phyloP scores from a whole-genome alignment of 2,329 filamentous ascomycete species.

The Neofusicoccum ribis region DNA sequence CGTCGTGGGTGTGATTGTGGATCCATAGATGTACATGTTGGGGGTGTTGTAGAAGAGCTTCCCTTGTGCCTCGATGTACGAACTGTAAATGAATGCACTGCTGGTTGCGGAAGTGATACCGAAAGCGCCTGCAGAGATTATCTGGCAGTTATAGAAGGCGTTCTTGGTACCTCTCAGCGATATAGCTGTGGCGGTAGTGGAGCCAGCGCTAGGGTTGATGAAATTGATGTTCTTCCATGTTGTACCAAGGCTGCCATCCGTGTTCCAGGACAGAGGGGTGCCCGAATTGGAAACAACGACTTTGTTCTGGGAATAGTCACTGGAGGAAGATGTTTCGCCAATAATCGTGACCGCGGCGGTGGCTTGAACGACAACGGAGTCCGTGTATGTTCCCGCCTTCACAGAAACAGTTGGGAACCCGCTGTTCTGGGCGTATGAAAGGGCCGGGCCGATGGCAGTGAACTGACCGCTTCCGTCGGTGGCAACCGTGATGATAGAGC shows the following conservation, averaged over 20 bases:
- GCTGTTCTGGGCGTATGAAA: slow-evolving; percentile 45
- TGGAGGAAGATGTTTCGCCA: slow-evolving; percentile 31
- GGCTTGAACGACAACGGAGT: slow-evolving; percentile 43
- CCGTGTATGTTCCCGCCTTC: slow-evolving; percentile 48
- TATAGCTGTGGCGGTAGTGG: slow-evolving; percentile 30
- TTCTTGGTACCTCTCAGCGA: slow-evolving; percentile 42
- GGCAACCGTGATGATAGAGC: slow-evolving; percentile 45
- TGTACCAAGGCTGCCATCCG: slow-evolving; percentile 34
- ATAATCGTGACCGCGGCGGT: slow-evolving; percentile 46
- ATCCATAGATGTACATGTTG: slow-evolving; percentile 46
- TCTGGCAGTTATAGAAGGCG: slow-evolving; percentile 47
- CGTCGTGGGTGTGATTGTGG: slow-evolving; percentile 43
- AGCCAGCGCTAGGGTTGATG: slow-evolving; percentile 30
- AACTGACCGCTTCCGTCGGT: slow-evolving; percentile 47
- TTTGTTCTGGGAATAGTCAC: slow-evolving; percentile 40
- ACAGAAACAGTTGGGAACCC: slow-evolving; percentile 47
- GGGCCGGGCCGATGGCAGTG: slow-evolving; percentile 47
- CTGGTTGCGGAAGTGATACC: slow-evolving; percentile 33
- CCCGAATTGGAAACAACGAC: slow-evolving; percentile 36
- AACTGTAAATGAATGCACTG: slow-evolving; percentile 44
- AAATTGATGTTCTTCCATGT: slow-evolving; percentile 46
- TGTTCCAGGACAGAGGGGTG: slow-evolving; percentile 33
- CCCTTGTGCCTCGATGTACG: slow-evolving; percentile 47
- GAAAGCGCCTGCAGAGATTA: slow-evolving; percentile 41
- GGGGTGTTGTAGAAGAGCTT: slow-evolving; percentile 46